These are phyloP conservation scores for Pichia norvegensis DNA, from an alignment of 1,139 yeast species.

Conservation along the genomic window DNA sequence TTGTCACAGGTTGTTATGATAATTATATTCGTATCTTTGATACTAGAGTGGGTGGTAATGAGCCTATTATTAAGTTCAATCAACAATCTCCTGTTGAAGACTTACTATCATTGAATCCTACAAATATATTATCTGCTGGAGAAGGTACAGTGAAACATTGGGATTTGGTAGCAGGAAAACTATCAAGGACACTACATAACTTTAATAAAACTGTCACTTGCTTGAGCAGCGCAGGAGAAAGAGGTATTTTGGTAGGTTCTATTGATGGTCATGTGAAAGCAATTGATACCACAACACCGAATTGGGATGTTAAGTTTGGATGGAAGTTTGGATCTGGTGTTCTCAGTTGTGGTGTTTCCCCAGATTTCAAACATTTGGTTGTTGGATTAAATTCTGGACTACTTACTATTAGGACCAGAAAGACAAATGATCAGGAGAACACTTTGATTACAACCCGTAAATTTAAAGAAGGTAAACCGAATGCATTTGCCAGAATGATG, in stretches of 20 bases:
- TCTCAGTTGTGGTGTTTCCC: conserved; percentile 81
- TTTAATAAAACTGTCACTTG: conserved; percentile 93
- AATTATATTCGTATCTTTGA: conserved; percentile 83
- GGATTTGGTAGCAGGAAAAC: conserved; percentile 77
- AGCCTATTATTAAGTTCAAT: conserved; percentile 41
- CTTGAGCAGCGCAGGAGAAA: conserved; percentile 58
- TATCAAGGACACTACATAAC: conserved; percentile 58
- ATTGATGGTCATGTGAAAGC: conserved; percentile 96
- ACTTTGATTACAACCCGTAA: conserved; percentile 44
- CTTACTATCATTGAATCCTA: conserved; percentile 71
- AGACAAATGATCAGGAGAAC: conserved; percentile 37
- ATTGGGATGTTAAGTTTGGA: conserved; percentile 90
- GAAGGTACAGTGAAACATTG: conserved; percentile 85
- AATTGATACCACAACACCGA: conserved; percentile 65
- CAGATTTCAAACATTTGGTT: conserved; percentile 81
- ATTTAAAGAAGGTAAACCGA: conserved; percentile 32
- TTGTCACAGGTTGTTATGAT: conserved; percentile 94
- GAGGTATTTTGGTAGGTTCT: conserved; percentile 85
- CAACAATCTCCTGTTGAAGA: conserved; percentile 84
- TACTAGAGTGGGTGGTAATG: conserved; percentile 48
- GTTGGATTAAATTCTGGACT: conserved; percentile 92
- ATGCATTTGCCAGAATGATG: conserved; percentile 63
- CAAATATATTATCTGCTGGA: conserved; percentile 76
- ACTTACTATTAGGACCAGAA: conserved; percentile 79
- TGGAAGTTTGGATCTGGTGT: conserved; percentile 97